These are phyloP conservation scores for Mycosphaerella sp. DNA, from an alignment of 2,329 filamentous ascomycete genomes.

Conservation along the genomic window DNA sequence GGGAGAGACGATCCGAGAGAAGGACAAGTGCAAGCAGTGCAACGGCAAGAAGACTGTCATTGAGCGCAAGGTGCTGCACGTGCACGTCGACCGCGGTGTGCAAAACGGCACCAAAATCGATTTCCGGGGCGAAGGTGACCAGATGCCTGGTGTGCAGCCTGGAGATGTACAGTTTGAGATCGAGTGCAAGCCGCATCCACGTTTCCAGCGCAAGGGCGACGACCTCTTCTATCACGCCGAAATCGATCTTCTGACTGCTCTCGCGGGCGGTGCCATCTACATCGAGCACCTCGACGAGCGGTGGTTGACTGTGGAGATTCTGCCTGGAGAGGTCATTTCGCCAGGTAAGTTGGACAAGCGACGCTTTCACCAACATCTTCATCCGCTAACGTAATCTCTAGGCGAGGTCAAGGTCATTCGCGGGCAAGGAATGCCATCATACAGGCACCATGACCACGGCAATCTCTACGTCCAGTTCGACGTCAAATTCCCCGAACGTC, in stretches of 20 bases:
- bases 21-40: conserved; percentile 96
- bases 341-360: conserved; percentile 41
- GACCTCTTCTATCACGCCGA: conserved; percentile 93
- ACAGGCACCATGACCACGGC: conserved; percentile 87
- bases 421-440: conserved; percentile 96
- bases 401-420: conserved; percentile 89
- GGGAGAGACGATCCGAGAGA: conserved; percentile 92
- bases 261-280: conserved; percentile 84
- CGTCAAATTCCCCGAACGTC: conserved; percentile 79
- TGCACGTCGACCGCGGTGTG: conserved; percentile 93
- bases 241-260: conserved; percentile 89
- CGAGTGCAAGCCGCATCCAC: conserved; percentile 94
- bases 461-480: conserved; percentile 97
- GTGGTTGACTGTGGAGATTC: conserved; percentile 90
- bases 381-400: neutral
- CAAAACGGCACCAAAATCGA: conserved; percentile 93
- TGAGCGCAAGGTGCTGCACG: conserved; percentile 95
- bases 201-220: conserved; percentile 94
- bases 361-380: conserved; percentile 35
- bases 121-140: conserved; percentile 94
- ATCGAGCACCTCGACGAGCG: conserved; percentile 96
- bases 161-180: conserved; percentile 99
- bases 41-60: conserved; percentile 96
- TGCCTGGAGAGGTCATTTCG: conserved; percentile 89
- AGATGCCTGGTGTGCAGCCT: conserved; percentile 84